Evolutionary conservation across 345 rosid species (phyloP), one percentile per base, ranked within the genome.

Genomic region (Reutealis trisperma): DNA sequence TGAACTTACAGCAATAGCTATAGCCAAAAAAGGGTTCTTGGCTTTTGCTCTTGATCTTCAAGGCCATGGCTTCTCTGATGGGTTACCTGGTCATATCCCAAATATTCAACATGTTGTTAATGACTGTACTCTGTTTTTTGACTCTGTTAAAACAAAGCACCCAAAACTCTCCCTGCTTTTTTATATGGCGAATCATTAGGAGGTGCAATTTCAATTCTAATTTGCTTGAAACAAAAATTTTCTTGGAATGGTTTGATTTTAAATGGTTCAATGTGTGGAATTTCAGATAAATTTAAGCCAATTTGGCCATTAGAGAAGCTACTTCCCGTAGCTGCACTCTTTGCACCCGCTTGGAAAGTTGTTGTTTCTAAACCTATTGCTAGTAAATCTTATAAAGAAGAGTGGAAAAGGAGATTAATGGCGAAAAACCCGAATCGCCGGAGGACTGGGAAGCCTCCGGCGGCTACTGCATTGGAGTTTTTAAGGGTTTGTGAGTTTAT

Each of bases 161-260:
- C 82, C 84, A 1, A 80, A 70, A 16, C 55, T 80, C 55, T 80
- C 44, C 84, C 86, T 54, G 77, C 84, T 6, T 83, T 80, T 67
- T 68, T 83, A 8, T 80, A 80, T 14, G 84, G 86, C 0, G 86
- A 83, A 63, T 83, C 86, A 24, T 78, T 83, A 1, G 86, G 86
- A 41, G 86, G 83, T 19, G 86, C 86, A 16, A 76, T 80, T 41
- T 81, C 82, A 27, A 77, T 77, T 8, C 75, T 77, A 8, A 22
- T 74, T 8, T 71, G 79, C 54, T 44, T 80, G 12, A 25, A 74
- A 19, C 75, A 83, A 18, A 78, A 69, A 25, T 58, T 42, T 45
- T 71, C 54, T 54, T 83, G 86, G 86, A 57, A 74, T 67, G 81
- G 84, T 1, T 75, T 83, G 52, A 75, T 83, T n/a, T 63, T 83